These are phyloP conservation scores for Cryptosporidium canis DNA, from an alignment of 169 alveolate species.

Conservation along the genomic window DNA sequence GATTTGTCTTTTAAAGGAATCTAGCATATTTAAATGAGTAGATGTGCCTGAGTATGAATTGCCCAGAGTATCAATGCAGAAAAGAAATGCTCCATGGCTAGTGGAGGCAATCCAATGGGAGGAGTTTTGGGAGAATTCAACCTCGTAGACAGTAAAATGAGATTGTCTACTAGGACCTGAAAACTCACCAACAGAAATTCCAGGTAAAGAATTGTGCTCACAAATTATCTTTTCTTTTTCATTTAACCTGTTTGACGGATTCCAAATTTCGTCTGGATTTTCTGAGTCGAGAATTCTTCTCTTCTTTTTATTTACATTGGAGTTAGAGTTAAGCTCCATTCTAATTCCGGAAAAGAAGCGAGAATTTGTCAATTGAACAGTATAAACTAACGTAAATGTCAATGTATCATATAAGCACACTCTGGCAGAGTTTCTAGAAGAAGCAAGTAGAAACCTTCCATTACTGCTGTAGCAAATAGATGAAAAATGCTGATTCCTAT, in stretches of 20 bases:
- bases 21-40: constrained; percentile 59
- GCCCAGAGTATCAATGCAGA: constrained; percentile 60
- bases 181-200: constrained; percentile 77
- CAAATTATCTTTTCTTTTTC: constrained; percentile 74
- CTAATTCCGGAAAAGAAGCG: constrained; percentile 77
- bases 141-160: constrained; percentile 69
- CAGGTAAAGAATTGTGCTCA: constrained; percentile 80
- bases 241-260: constrained; percentile 52
- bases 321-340: constrained; percentile 78
- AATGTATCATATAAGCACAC: constrained; percentile 80
- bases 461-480: constrained; percentile 78
- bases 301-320: constrained; percentile 49
- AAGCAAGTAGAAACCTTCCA: constrained; percentile 78
- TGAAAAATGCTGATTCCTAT: constrained; percentile 79
- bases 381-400: constrained; percentile 74
- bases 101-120: constrained; percentile 79
- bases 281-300: constrained; percentile 55
- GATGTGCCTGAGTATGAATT: constrained; percentile 73
- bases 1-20: constrained; percentile 80
- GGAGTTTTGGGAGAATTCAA: constrained; percentile 76
- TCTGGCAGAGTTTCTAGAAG: constrained; percentile 80
- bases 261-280: constrained; percentile 43
- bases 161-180: constrained; percentile 38
- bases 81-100: constrained; percentile 77
- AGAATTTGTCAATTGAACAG: constrained; percentile 76